These are phyloP conservation scores for Paramecium octaurelia DNA, from an alignment of 73 alveolate genomes.

Conservation along the genomic window DNA sequence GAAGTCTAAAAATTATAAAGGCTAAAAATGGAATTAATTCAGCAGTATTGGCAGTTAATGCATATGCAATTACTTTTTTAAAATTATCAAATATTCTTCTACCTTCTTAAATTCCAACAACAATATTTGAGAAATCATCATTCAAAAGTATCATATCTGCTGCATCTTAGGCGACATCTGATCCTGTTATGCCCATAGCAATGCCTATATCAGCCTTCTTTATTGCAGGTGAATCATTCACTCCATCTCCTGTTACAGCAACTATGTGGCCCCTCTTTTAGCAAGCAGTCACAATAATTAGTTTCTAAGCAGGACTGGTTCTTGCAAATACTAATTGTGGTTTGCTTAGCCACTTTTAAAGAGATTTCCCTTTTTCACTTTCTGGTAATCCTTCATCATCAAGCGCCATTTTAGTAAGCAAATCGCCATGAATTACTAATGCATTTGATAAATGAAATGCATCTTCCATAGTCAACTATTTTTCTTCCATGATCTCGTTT, in stretches of 20 bases:
- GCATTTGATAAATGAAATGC: conserved; percentile 72
- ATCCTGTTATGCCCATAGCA: conserved; percentile 85
- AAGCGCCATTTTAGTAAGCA: conserved; percentile 55
- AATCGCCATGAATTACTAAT: conserved; percentile 84
- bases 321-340: conserved; percentile 94
- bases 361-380: conserved; percentile 71
- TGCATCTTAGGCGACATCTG: conserved; percentile 80
- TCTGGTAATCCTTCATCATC: conserved; percentile 75
- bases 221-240: conserved; percentile 91
- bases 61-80: conserved; percentile 55
- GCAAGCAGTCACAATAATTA: conserved; percentile 91
- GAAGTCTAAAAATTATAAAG: conserved; percentile 13
- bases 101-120: conserved; percentile 88
- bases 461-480: conserved; percentile 52
- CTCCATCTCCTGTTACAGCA: conserved; percentile 99
- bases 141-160: conserved; percentile 75
- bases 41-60: conserved; percentile 22
- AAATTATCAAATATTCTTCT: conserved; percentile 90
- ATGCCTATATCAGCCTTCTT: conserved; percentile 84
- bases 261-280: conserved; percentile 91
- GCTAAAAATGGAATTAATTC: conserved; percentile 50
- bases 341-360: conserved; percentile 70
- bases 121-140: conserved; percentile 84
- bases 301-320: conserved; percentile 95
- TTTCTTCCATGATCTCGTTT: conserved; percentile 62